Evolutionary conservation across 2,329 filamentous ascomycete genomes (phyloP).

Genomic region (Chaetomium sp.): DNA sequence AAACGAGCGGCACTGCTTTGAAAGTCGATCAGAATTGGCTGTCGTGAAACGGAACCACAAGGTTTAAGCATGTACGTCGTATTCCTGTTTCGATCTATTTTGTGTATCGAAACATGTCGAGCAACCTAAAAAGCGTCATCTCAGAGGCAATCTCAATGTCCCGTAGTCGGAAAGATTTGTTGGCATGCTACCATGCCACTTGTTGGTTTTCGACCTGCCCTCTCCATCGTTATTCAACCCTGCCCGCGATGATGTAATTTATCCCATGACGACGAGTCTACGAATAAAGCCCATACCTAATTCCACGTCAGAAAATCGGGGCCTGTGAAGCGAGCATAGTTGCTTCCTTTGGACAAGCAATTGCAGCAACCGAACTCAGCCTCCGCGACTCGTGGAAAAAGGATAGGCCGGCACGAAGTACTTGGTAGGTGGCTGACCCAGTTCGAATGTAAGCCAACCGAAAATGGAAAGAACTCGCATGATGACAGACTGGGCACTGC

Average conservation of each 20-base stretch:
- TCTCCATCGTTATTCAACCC: neutral
- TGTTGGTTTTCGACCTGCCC: neutral
- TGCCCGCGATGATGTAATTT: neutral
- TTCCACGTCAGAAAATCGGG: neutral
- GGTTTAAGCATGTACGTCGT: neutral
- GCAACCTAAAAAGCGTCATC: slow-evolving; percentile 3
- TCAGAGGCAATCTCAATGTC: neutral
- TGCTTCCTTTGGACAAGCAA: neutral
- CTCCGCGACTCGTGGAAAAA: neutral
- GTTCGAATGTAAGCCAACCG: neutral
- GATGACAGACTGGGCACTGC: slow-evolving; percentile 15
- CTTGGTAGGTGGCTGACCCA: neutral
- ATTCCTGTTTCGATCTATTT: slow-evolving; percentile 11
- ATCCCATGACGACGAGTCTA: neutral
- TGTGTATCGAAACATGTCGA: slow-evolving; percentile 6
- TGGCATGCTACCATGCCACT: neutral
- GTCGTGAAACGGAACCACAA: slow-evolving; percentile 7
- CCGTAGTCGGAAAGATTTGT: neutral
- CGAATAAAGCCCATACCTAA: neutral
- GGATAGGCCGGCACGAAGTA: slow-evolving; percentile 5
- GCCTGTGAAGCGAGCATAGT: neutral
- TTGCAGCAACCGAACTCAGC: neutral
- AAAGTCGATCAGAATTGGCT: slow-evolving; percentile 7
- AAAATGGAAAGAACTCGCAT: slow-evolving; percentile 23
- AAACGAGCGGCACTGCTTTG: neutral